These are phyloP conservation scores for Coemansia sp. DNA, from an alignment of 192 early-diverging fungal species.

Conservation along the genomic window DNA sequence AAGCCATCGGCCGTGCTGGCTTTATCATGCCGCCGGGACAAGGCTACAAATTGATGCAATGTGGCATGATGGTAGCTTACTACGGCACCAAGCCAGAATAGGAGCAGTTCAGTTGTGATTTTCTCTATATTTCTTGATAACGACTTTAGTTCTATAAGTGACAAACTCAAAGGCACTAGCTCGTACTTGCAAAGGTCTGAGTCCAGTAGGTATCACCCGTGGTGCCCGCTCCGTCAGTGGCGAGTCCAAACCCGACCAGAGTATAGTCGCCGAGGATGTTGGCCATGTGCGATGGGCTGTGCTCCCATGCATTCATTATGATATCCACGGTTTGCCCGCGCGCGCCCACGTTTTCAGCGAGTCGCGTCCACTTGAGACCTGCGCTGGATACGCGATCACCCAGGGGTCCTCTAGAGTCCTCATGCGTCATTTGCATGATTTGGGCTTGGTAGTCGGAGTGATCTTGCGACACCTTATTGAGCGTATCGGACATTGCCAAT, in stretches of 20 bases:
- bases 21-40: conserved; percentile 75
- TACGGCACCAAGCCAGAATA: conserved; percentile 25
- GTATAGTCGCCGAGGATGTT: conserved; percentile 34
- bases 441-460: conserved; percentile 24
- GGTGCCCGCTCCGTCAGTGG: background rate
- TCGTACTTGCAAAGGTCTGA: conserved; percentile 38
- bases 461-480: conserved; percentile 9
- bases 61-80: conserved; percentile 38
- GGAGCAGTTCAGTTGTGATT: background rate
- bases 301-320: conserved; percentile 26
- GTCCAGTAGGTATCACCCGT: conserved; percentile 32
- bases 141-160: too few species aligned
- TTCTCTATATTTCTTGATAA: background rate
- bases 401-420: conserved; percentile 12
- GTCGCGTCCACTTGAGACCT: conserved; percentile 14
- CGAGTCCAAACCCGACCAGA: conserved; percentile 21
- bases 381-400: background rate
- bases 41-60: conserved; percentile 67
- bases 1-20: conserved; percentile 83
- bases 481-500: background rate
- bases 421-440: conserved; percentile 30
- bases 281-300: conserved; percentile 20
- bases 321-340: conserved; percentile 10
- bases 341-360: conserved; percentile 29
- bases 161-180: too few species aligned